Percentiles rank a stretch among this genome's conserved stretches.
Evolutionary conservation across 1,284 basidiomycete species (phyloP).

Genomic region (Fomitopsis palustris): DNA sequence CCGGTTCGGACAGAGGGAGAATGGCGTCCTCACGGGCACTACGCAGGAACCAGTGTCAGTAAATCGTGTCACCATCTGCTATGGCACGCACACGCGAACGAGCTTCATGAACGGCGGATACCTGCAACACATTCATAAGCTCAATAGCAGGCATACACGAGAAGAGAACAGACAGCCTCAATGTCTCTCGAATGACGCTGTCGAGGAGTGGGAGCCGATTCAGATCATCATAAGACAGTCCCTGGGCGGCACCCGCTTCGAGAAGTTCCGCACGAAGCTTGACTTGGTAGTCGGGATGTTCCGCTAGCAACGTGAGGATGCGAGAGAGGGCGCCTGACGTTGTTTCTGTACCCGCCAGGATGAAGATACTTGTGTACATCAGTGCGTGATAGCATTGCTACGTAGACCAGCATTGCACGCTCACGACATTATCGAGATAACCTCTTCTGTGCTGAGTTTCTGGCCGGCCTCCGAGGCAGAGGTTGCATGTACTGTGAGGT

Average conservation of each 20-base stretch:
- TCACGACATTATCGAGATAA: constrained; percentile 32
- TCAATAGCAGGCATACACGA: not conserved
- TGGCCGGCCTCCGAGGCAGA: no score
- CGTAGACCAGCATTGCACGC: not conserved
- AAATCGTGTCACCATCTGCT: no score
- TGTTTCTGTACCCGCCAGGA: constrained; percentile 21
- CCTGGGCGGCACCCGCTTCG: constrained; percentile 11
- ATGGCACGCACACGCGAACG: not conserved
- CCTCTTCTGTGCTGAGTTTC: constrained; percentile 1
- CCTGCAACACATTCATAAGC: not conserved
- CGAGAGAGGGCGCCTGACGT: constrained; percentile 19
- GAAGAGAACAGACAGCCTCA: not conserved
- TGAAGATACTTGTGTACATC: constrained; percentile 11
- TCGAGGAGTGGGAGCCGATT: constrained; percentile 19
- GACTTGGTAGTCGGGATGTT: constrained; percentile 17
- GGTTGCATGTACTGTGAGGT: no score
- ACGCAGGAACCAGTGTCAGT: no score
- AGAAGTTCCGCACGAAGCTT: constrained; percentile 17
- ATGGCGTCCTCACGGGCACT: constrained; percentile 41
- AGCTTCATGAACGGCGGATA: not conserved
- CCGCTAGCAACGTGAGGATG: constrained; percentile 14
- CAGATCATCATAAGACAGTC: constrained; percentile 17
- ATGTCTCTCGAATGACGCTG: constrained; percentile 2
- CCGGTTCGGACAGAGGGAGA: constrained; percentile 43
- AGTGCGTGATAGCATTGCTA: not conserved